Base-by-base conservation (phyloP, 495 filamentous ascomycete genomes). In the Xylaria sp. region DNA sequence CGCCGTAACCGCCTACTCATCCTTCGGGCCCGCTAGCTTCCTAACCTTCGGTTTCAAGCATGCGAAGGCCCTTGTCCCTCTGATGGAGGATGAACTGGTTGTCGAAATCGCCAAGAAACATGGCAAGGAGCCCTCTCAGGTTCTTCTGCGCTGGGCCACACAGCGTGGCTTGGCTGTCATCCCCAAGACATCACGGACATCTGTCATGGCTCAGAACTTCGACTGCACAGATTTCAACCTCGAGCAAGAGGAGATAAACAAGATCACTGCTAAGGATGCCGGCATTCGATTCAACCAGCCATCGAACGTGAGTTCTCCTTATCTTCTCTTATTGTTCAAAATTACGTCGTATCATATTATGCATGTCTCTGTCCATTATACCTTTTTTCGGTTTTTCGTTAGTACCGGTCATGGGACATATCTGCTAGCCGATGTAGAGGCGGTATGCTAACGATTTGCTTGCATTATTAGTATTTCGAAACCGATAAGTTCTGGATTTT, bases 111-210 rank as follows among this genome's bases (percentile, higher is more conserved):
- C 93, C 3, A 80, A 88, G 69, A 93, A 91, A 86, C 83, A 94
- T 78, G 83, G 84, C 76, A 92, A 91, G 84, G 90, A 90, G 21
- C 87, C 94, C 3, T 93, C 93, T 4, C 94, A 98, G 88, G 88
- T 97, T 37, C 85, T 98, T 73, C 85, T 98, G 69, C 86, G 95
- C 75, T 98, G 95, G 95, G 89, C 93, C 50, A 97, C 95, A n/a
- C 95, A 97, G 88, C 86, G 94, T n/a, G 90, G 90, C 29, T 82
- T 98, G 65, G 93, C 94, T 40, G 92, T 97, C 76, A 98, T 98
- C 78, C 95, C 95, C 71, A 97, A 97, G 90, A 92, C 88, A 71
- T 93, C 88, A 76, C 86, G 90, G 69, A 61, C 68, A 8, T 69
- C 70, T 80, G 80, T 72, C 80, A 86, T 78, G 85, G 88, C 58